Base-by-base conservation (phyloP, 2,329 filamentous ascomycete genomes). In the Acrocalymma vagum region DNA sequence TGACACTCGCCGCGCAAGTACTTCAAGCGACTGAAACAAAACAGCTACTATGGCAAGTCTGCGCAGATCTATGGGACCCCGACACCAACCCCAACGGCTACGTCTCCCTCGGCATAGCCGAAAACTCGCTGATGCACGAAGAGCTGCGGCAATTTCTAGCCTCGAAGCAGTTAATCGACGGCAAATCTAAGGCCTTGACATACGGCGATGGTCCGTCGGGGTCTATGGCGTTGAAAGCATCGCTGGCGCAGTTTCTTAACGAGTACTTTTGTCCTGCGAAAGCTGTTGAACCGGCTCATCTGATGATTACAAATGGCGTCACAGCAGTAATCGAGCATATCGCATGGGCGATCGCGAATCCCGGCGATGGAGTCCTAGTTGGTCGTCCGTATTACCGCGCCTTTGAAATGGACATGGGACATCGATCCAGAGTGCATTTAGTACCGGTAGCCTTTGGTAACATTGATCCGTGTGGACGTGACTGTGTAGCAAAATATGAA, bases 51-150 rank as follows among this genome's bases (percentile, higher is more conserved):
- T 51, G 48, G 44, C 65, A 75, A 9, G 66, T 80, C 26, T 57
- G 79, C 27, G 55, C 61, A 6, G 67, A 81, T 45, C 57, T 72
- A 5, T 81, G 72, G 67, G 51, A 76, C 31, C 66, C 71, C 0
- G 37, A 58, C 3, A 51, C 58, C 8, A 76, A 77, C 38, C 71
- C 73, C 0, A 47, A 58, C 5, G 78, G 78, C 11, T 74, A 73
- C 38, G 62, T 80, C 17, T 78, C 73, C 38, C 67, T 81, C 1
- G 78, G 77, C 1, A 69, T 80, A 3, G 78, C 79, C 2, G 79
- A 81, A 54, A 81, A 81, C 52, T 60, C 63, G 1, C 68, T 81
- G 18, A 76, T 81, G 72, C 77, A 80, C 29, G 48, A 68, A 13
- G 55, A 67, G 3, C 62, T 81, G 4, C 57, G 70, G 3, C 51